Evolutionary conservation across 306 rosid genomes (phyloP), one percentile per base, ranked within the genome.

Genomic region (Trifolium repens): DNA sequence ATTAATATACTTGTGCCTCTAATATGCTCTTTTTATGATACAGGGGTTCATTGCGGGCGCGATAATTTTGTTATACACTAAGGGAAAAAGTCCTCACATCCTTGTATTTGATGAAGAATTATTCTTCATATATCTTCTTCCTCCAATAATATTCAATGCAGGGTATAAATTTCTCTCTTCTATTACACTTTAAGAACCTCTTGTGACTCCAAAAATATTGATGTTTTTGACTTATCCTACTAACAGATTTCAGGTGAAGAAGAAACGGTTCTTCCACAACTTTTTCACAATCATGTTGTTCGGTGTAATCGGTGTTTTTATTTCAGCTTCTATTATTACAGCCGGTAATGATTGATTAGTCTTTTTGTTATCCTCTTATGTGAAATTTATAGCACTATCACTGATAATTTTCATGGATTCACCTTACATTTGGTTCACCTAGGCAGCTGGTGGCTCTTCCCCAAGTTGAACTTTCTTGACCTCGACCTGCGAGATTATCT

Each of bases 91-190:
- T 73, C 91, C 98, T 81, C 98, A 67, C 76, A 88, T 91, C 54
- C 89, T 91, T 49, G 85, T 85, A 4, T 94, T 94, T 40, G 19
- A 81, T 55, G 97, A 94, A 86, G 93, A 91, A 81, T 52, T 91
- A 57, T 94, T 94, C 93, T 94, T 94, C 86, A 85, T 94, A 42
- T 91, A 94, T 86, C 98, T 94, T 47, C 96, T 91, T 79, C 98
- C 98, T 52, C 98, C 98, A 2, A 94, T 94, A 12, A 91, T 91
- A 65, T 94, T 91, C 89, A 94, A 94, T 89, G 98, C 96, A 8
- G 96, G 97, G 98, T 91, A 89, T 75, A 73, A 58, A 13, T 30
- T 46, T 55, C 53, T 78, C 57, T 39, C 78, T 65, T 58, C 15
- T 63, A 10, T 76, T 54, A 22, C 14, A 69, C 80, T 76, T 66